Evolutionary conservation across 345 rosid species (phyloP), one percentile per base, ranked within the genome.

Genomic region (Sisymbrium altissimum): DNA sequence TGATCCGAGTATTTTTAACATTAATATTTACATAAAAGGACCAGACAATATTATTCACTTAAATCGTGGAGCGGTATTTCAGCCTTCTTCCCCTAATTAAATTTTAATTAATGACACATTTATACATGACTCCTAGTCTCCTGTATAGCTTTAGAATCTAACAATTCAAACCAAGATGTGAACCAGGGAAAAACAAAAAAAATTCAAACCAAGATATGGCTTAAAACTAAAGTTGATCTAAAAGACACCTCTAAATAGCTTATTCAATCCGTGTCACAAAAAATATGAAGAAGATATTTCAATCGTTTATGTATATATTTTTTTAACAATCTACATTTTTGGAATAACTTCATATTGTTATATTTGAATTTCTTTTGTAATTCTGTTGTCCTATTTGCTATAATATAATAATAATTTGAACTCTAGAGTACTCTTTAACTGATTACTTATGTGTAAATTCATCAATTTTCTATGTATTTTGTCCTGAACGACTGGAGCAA

Each of bases 21-120:
- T 63, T 64, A 55, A 64, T 52, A n/a, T 64, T 77, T 77, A 55
- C 75, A 69, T 68, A 15, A 40, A 44, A 44, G 58, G 65, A 76
- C 70, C 75, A 61, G 75, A 53, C 70, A 62, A 9, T 61, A 35
- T 44, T 3, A 41, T 68, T 67, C 54, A 59, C 68, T 40, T 1
- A 43, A 7, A 68, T 75, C 36, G 35, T 43, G 13, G 25, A 36
- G 10, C 64, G 17, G 32, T 43, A 32, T 68, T 52, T 61, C 3
- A 33, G 49, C 62, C 15, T 74, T 23, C 61, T 58, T 66, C 53
- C 41, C 65, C 27, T 17, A 5, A 39, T 12, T 7, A 5, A 35
- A 44, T 4, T 3, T 33, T 4, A 73, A 25, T 45, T 55, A 43
- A 23, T 23, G 54, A 19, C 17, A 44, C 23, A 21, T 33, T 7